These are phyloP conservation scores for Amphirosellinia nigrospora DNA, from an alignment of 495 filamentous ascomycete species.

Conservation along the genomic window DNA sequence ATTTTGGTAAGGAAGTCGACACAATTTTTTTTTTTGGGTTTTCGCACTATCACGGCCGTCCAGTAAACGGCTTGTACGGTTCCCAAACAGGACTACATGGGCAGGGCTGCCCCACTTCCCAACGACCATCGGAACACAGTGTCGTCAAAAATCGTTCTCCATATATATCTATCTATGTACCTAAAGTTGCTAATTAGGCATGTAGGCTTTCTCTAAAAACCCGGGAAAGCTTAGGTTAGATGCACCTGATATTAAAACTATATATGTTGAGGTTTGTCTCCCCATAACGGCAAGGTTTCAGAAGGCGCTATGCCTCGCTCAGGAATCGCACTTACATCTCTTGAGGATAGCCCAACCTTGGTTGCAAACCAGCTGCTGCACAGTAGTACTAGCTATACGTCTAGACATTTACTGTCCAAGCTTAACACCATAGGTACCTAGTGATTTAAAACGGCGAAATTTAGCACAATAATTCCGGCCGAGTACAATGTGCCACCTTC, in stretches of 20 bases:
- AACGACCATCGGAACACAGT: background rate
- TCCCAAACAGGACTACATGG: background rate
- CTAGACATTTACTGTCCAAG: no score
- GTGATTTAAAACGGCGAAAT: background rate
- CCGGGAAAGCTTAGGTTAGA: background rate
- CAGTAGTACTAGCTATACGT: no score
- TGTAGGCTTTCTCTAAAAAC: background rate
- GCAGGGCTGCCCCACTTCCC: conserved; percentile 1
- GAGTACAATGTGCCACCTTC: background rate
- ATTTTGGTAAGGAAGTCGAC: background rate
- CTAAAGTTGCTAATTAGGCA: no score
- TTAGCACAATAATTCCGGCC: background rate
- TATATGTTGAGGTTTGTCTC: no score
- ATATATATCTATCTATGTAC: background rate
- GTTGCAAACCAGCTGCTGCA: no score
- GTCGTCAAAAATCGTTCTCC: background rate
- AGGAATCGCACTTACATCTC: background rate
- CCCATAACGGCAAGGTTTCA: background rate
- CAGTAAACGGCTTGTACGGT: conserved; percentile 1
- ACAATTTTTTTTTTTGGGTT: conserved; percentile 19
- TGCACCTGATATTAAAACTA: no score
- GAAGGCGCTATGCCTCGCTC: background rate
- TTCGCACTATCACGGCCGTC: conserved; percentile 17
- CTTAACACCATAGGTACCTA: background rate
- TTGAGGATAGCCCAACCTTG: no score